Evolutionary conservation across 805 yeast genomes (phyloP), one percentile per base, ranked within the genome.

Genomic region (Starmerella apis): DNA sequence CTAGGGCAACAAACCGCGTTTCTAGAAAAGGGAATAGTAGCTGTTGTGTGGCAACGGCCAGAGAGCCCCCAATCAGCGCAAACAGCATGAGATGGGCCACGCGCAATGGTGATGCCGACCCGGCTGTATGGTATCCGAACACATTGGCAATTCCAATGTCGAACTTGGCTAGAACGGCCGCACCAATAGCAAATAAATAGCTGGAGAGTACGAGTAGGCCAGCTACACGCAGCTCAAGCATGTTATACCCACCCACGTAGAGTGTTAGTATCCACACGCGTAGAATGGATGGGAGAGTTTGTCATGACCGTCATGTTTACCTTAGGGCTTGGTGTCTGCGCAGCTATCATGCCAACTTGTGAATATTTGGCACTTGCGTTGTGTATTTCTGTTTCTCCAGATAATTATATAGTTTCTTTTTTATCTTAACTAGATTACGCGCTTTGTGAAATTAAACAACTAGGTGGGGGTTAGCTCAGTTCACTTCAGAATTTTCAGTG

Each of bases 1-100:
- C 55, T 43, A 70, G 63, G 6, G 76, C 76, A 14, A 72, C 60
- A 54, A 66, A 10, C 8, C 55, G 56, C 38, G 52, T 44, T 31
- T 35, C 32, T 11, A 31, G 14, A 3, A 18, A 13, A 4, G 55
- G 57, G 4, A 54, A 11, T 4, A 51, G 28, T 24, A 24, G 19
- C 19, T 18, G 7, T 24, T 50, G 51, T 16, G 35, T 23, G 6
- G 24, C 23, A 10, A 46, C 23, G 20, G 43, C 36, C 35, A 23
- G 35, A 30, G 33, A 7, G 10, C 58, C 58, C 11, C 32, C 43
- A 6, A 35, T 25, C 35, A 19, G 43, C 14, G 31, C 28, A 4
- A 22, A 30, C 9, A 41, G 20, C 43, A 55, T 25, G 22, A 28
- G 13, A 20, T 45, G 19, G n/a, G 52, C 52, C 35, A 46, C 43